Evolutionary conservation across 1,284 basidiomycete genomes (phyloP), one percentile per base, ranked within the genome.

Genomic region (Ganoderma resinaceum): DNA sequence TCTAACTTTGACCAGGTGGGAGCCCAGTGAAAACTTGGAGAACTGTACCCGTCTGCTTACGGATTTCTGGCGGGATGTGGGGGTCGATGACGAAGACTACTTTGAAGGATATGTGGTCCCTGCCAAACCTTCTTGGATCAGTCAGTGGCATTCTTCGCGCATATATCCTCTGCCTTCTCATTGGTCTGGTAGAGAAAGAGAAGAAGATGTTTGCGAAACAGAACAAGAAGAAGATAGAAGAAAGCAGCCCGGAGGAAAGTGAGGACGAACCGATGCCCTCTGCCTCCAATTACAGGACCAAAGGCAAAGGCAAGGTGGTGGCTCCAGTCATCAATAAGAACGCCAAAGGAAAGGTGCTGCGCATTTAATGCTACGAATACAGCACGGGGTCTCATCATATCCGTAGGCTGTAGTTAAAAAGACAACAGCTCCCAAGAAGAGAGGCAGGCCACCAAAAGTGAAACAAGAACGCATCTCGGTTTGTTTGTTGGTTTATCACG

Each of bases 41-140:
- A 80, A 82, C 20, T 92, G 91, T 73, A 76, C 83, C 5, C 82
- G 86, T 29, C 81, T 92, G 3, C 77, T 91, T 37, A 69, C 76
- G 29, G 87, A 86, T 67, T 92, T 92, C 75, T 92, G 91, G 91
- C 75, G 78, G 5, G 80, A 90, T 65, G 73, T 92, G n/a, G 89
- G 89, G 0, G 75, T 77, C 33, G 89, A 91, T 70, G 72, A 89
- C 65, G 65, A 82, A 0, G 88, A 90, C 73, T 90, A 88, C 75
- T 61, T 72, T 9, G 68, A 81, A 43, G 88, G 86, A 14, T 77
- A 85, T 61, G 76, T 76, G 23, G 75, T 84, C 18, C 60, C 73
- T 18, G 85, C 91, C 3, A 74, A 74, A 1, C 72, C 69, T 12
- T 64, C 72, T 3, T 80, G 76, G 77, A 78, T 79, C 35, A 71